Evolutionary conservation across 2,329 filamentous ascomycete genomes (phyloP).

Genomic region (Pestalotiopsis sp.): DNA sequence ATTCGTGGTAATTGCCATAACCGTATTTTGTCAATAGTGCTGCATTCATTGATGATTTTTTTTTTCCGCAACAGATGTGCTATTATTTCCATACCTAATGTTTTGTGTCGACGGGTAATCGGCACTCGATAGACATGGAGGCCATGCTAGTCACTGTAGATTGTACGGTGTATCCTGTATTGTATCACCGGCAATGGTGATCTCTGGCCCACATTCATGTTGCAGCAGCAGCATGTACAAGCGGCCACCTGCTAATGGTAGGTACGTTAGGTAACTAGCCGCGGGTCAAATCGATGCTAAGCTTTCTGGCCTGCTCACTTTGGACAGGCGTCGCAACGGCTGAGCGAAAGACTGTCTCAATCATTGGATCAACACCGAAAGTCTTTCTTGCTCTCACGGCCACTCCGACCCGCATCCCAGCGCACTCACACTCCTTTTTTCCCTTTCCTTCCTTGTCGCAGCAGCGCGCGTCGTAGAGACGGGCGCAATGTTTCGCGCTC

Average conservation of each 20-base stretch:
- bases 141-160: no score
- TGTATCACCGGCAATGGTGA: no score
- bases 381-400: neutral
- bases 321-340: conserved; percentile 1
- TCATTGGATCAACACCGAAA: neutral
- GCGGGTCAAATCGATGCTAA: neutral
- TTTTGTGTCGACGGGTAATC: no score
- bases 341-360: conserved; percentile 4
- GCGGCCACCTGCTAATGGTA: neutral
- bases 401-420: neutral
- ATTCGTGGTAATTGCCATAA: neutral
- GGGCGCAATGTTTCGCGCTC: neutral
- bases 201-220: no score
- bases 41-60: neutral
- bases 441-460: neutral
- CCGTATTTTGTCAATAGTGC: neutral
- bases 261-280: neutral
- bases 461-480: neutral
- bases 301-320: neutral
- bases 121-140: no score
- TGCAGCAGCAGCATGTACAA: no score
- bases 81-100: no score
- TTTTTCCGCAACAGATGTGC: no score
- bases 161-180: no score
- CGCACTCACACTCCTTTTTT: neutral